These are phyloP conservation scores for Nadsonia commutata DNA, from an alignment of 1,139 yeast genomes.

Conservation along the genomic window DNA sequence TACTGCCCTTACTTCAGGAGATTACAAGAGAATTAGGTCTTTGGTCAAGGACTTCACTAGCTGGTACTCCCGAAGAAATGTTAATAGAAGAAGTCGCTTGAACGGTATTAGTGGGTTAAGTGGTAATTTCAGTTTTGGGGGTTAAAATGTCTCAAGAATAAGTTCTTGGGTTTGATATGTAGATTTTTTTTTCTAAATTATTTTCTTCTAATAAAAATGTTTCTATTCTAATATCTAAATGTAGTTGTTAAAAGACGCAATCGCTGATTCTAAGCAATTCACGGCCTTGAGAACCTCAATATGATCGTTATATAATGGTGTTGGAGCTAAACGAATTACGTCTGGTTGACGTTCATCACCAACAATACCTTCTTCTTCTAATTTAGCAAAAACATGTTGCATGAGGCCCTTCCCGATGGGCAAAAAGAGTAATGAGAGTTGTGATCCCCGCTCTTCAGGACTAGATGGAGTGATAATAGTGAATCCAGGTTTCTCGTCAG, in stretches of 20 bases:
- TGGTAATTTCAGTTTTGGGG: not conserved
- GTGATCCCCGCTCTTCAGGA: slow-evolving; percentile 57
- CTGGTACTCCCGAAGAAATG: slow-evolving; percentile 73
- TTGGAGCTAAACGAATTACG: slow-evolving; percentile 75
- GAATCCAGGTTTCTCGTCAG: slow-evolving; percentile 30
- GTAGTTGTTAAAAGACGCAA: slow-evolving; percentile 15
- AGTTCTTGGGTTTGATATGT: too few species aligned
- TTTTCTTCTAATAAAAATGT: too few species aligned
- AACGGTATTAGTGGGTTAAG: slow-evolving; percentile 1
- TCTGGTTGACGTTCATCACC: slow-evolving; percentile 85
- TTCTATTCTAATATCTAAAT: too few species aligned
- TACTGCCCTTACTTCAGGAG: slow-evolving; percentile 51
- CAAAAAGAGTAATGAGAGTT: slow-evolving; percentile 55
- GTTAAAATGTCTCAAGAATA: too few species aligned
- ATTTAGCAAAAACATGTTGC: slow-evolving; percentile 38
- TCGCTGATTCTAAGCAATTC: slow-evolving; percentile 30
- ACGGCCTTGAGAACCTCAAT: slow-evolving; percentile 42
- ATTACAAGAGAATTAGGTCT: slow-evolving; percentile 57
- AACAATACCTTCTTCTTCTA: slow-evolving; percentile 46
- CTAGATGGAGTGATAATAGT: slow-evolving; percentile 59
- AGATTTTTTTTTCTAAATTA: too few species aligned
- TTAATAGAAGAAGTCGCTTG: slow-evolving; percentile 23
- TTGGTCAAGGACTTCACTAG: slow-evolving; percentile 61
- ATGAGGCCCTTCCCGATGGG: slow-evolving; percentile 41
- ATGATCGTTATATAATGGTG: slow-evolving; percentile 69